These are phyloP conservation scores for Xylaria digitata DNA, from an alignment of 2,329 filamentous ascomycete species.

Conservation along the genomic window DNA sequence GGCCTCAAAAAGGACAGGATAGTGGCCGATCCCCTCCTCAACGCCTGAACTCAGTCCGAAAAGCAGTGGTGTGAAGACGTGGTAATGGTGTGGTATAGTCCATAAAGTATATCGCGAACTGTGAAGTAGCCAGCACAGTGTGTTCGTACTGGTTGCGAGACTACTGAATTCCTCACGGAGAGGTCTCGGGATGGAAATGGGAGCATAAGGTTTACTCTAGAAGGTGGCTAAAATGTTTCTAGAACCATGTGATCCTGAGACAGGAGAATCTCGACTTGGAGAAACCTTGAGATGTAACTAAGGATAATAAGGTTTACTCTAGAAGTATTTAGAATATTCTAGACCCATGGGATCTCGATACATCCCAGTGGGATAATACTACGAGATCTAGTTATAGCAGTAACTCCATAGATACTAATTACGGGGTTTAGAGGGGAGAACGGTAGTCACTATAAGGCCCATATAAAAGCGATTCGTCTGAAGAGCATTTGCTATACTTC, in stretches of 20 bases:
- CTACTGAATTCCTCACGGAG: neutral
- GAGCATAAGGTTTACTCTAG: conserved; percentile 30
- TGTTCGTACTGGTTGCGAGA: conserved; percentile 17
- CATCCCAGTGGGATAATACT: neutral
- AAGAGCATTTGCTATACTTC: neutral
- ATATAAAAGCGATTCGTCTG: neutral
- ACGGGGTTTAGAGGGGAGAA: neutral
- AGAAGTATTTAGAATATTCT: neutral
- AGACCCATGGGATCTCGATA: neutral
- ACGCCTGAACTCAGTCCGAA: neutral
- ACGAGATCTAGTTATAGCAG: neutral
- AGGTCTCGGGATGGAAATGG: neutral
- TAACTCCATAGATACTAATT: neutral
- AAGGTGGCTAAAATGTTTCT: conserved; percentile 22
- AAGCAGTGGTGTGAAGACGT: neutral
- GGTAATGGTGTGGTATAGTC: conserved; percentile 4
- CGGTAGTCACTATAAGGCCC: neutral
- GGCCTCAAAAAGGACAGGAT: neutral
- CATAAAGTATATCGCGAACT: conserved; percentile 4
- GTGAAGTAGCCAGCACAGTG: conserved; percentile 16
- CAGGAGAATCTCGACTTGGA: neutral
- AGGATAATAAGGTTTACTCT: conserved; percentile 2
- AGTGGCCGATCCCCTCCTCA: conserved; percentile 3
- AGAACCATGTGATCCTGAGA: neutral
- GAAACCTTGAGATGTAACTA: neutral